Percentiles rank a stretch among this genome's conserved stretches.
Evolutionary conservation across 2,329 filamentous ascomycete genomes (phyloP).

Genomic region (Colletotrichum spaethianum): DNA sequence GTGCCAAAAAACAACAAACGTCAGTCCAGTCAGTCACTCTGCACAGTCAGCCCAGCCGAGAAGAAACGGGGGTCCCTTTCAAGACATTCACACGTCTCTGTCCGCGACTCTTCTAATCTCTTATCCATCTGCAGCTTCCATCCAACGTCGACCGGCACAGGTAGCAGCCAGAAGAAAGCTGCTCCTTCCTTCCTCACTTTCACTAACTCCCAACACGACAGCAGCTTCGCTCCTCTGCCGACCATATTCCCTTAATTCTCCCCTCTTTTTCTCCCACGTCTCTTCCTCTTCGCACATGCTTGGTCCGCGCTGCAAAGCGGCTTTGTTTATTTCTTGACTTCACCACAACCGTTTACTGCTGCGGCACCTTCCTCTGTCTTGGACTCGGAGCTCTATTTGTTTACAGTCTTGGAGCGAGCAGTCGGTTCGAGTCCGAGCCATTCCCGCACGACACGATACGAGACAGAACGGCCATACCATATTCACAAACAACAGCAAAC

Average conservation of each 20-base stretch:
- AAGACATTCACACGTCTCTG: constrained; percentile 23
- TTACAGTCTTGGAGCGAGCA: constrained; percentile 23
- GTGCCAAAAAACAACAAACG: constrained; percentile 42
- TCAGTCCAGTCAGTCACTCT: constrained; percentile 28
- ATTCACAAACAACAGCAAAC: background rate
- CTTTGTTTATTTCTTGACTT: constrained; percentile 42
- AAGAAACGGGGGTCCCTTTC: constrained; percentile 20
- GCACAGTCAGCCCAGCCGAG: constrained; percentile 3
- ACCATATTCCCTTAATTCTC: background rate
- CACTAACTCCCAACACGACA: constrained; percentile 22
- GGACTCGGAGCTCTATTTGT: constrained; percentile 15
- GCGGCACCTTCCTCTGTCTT: background rate
- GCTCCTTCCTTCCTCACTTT: constrained; percentile 28
- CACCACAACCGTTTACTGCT: constrained; percentile 9
- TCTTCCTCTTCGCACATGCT: constrained; percentile 29
- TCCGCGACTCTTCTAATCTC: constrained; percentile 29
- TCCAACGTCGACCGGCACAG: background rate
- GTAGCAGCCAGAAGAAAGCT: background rate
- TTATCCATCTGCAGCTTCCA: constrained; percentile 39
- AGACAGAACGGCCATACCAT: constrained; percentile 14
- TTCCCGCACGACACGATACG: background rate
- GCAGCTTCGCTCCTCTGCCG: constrained; percentile 17
- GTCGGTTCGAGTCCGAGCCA: constrained; percentile 25
- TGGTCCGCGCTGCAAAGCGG: constrained; percentile 38
- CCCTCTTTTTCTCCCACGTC: background rate